Conservation (phyloP, 345 rosid species). For the Firmiana major region DNA sequence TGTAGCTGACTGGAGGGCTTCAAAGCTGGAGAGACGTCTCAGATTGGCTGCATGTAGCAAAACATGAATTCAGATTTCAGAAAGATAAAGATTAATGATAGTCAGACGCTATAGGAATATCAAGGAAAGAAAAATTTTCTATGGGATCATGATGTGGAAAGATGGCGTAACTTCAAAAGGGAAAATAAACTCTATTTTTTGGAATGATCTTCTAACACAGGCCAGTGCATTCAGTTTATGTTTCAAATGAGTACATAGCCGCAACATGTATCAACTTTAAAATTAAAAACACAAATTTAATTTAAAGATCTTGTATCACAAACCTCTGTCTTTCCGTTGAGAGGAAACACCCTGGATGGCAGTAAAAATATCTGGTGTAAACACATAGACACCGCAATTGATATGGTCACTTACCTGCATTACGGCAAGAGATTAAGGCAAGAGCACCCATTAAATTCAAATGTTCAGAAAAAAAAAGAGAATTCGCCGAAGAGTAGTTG, state of each 20-base stretch:
- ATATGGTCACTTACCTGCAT: slow-evolving; percentile 86
- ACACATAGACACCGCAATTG: slow-evolving; percentile 85
- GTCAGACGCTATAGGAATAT: neutral
- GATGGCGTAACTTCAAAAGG: slow-evolving; percentile 2
- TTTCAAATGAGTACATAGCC: neutral
- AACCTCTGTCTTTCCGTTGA: slow-evolving; percentile 74
- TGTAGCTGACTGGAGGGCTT: slow-evolving; percentile 82
- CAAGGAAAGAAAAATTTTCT: neutral
- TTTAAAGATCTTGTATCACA: slow-evolving; percentile 3
- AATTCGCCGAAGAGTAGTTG: neutral
- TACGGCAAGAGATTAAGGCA: slow-evolving; percentile 11
- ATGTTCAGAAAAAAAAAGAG: neutral
- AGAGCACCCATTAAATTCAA: neutral
- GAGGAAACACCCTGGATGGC: slow-evolving; percentile 68
- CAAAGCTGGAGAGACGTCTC: slow-evolving; percentile 86
- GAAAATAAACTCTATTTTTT: neutral
- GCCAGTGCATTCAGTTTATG: neutral
- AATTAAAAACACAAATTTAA: neutral
- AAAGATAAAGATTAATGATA: neutral
- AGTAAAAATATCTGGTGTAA: slow-evolving; percentile 71
- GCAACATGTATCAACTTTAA: neutral
- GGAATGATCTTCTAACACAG: neutral
- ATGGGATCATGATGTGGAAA: neutral
- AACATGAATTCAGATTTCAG: neutral
- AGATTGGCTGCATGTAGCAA: slow-evolving; percentile 53